Base-by-base conservation (phyloP, 768 basidiomycete species). In the Hygrocybe coccinea region DNA sequence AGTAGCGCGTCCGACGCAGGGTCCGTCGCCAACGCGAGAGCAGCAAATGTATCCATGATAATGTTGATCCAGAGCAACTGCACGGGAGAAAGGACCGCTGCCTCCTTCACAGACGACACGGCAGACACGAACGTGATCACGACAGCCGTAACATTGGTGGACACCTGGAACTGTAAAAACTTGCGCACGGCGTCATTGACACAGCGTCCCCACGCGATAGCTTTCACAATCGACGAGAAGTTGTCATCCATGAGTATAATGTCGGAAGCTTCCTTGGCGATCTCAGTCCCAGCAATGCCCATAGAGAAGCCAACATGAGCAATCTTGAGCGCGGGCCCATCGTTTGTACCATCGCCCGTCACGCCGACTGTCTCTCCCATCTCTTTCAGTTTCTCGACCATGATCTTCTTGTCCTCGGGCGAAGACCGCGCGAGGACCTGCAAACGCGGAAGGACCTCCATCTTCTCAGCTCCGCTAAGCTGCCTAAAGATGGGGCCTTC, bases 231-330 rank as follows among this genome's bases (percentile, higher is more conserved):
- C 2, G 91, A 95, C 3, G 91, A 75, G 68, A 99, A 98, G 68
- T 95, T 95, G 71, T 95, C 93, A 67, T 94, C 90, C 95, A 97
- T 97, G 39, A 97, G 83, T 63, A 98, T 95, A 65, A 99, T 97
- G 64, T 99, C 97, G 6, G 95, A 97, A 1, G 97, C 97, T 70
- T 97, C 95, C 72, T 99, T 98, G 47, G 97, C 95, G 15, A 99
- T 93, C 69, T 99, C 97, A 1, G 97, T 99, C 9, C 97, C 97
- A 25, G 94, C 85, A 60, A 94, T 87, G 61, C 91, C 91, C 92
- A 95, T 95, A 3, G 91, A 93, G 75, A 98, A 98, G 29, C 97
- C 95, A 29, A 99, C 94, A 64, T 98, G 79, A 22, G 97, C 95
- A 1, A 89, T 89, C 75, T 95, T 97, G 58, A 98, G 81, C 6